A percentile compares a stretch with the other conserved stretches of the same genome.
Conservation (phyloP, 768 basidiomycete species). For the Agaricus blazei region DNA sequence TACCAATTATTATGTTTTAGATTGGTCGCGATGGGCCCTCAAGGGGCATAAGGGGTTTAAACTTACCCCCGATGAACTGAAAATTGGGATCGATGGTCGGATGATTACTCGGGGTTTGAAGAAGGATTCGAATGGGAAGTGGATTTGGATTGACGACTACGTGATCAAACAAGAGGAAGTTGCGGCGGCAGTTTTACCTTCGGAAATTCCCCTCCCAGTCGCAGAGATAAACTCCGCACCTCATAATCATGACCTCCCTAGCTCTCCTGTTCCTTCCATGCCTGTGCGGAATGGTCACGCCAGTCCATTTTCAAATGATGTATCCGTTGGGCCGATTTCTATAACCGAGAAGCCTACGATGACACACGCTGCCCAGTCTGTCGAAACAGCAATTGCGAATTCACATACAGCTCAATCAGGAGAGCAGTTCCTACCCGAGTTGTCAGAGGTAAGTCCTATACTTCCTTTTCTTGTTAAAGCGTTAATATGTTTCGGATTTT, state of each 20-base stretch:
- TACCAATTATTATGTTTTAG: constrained; percentile 16
- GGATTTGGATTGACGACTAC: constrained; percentile 15
- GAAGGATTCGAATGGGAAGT: constrained; percentile 13
- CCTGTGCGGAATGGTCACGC: not conserved
- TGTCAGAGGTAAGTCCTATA: not conserved
- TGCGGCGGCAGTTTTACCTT: not conserved
- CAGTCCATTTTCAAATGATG: not conserved
- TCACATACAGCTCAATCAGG: not conserved
- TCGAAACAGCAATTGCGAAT: not conserved
- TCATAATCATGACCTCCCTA: not conserved
- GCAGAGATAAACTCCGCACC: not conserved
- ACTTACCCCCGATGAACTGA: constrained; percentile 30
- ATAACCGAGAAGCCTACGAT: too few relatives aligned
- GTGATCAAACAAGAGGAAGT: constrained; percentile 8
- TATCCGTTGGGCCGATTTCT: not conserved
- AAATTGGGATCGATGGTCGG: constrained; percentile 26
- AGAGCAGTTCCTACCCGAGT: not conserved
- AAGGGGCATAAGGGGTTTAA: constrained; percentile 38
- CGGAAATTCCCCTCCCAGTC: not conserved
- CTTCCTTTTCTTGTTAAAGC: not conserved
- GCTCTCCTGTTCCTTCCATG: too few relatives aligned
- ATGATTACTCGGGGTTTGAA: constrained; percentile 25
- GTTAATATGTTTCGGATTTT: not conserved
- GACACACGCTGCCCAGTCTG: not conserved
- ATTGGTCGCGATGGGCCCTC: constrained; percentile 32